A percentile compares a stretch with the other conserved stretches of the same genome.
Conservation (phyloP, 495 filamentous ascomycete genomes). For the Neurospora terricola region DNA sequence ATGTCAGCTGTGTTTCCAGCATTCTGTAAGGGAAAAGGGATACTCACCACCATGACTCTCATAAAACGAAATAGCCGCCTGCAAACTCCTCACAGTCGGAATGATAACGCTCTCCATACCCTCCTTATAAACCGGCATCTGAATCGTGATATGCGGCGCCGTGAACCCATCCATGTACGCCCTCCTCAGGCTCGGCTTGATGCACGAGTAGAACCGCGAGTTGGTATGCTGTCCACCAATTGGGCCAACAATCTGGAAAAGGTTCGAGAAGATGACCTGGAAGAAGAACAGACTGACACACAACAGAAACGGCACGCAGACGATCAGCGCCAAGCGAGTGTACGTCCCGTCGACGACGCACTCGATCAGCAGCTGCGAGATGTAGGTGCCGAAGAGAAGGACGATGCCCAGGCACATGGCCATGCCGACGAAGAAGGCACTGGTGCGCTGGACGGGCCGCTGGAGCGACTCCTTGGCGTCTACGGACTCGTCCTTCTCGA, state of each 20-base stretch:
- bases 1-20: too few species aligned
- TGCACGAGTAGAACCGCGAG: conserved; percentile 62
- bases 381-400: conserved; percentile 51
- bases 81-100: conserved; percentile 53
- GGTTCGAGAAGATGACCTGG: conserved; percentile 57
- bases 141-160: conserved; percentile 55
- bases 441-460: conserved; percentile 49
- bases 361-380: conserved; percentile 52
- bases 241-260: conserved; percentile 60
- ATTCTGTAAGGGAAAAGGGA: too few species aligned
- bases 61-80: conserved; percentile 59
- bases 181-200: conserved; percentile 44
- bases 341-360: conserved; percentile 47
- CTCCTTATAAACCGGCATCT: conserved; percentile 61
- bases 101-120: conserved; percentile 49
- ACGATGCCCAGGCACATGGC: conserved; percentile 48
- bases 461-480: conserved; percentile 47
- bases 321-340: conserved; percentile 46
- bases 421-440: conserved; percentile 50
- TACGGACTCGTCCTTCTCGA: conserved; percentile 55
- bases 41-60: conserved; percentile 51
- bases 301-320: conserved; percentile 51
- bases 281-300: conserved; percentile 66
- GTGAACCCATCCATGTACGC: conserved; percentile 17
- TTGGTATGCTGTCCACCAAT: conserved; percentile 54